Conservation (phyloP, 768 basidiomycete genomes). For the Tricholoma sp. region DNA sequence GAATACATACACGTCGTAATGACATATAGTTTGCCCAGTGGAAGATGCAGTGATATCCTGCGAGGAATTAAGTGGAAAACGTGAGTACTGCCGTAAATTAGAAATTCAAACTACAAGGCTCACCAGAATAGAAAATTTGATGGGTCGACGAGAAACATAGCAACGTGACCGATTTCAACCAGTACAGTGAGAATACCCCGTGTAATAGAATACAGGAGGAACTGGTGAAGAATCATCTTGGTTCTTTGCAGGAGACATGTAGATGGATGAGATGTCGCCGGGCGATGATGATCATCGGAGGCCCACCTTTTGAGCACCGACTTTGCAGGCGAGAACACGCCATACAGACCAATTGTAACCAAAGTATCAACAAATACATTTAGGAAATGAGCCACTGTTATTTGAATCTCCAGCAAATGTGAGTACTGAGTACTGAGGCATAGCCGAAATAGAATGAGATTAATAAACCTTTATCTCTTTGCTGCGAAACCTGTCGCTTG, state of each 20-base stretch:
- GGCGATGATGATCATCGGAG: background rate
- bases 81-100: background rate
- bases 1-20: background rate
- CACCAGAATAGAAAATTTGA: no score
- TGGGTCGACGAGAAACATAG: conserved; percentile 5
- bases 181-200: no score
- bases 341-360: conserved; percentile 1
- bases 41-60: conserved; percentile 1
- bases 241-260: no score
- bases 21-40: conserved; percentile 2
- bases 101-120: background rate
- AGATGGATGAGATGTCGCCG: no score
- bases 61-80: background rate
- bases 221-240: no score
- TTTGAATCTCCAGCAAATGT: background rate
- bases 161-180: no score
- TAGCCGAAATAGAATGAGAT: background rate
- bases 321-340: background rate
- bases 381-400: conserved; percentile 1
- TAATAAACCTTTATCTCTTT: background rate
- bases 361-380: conserved; percentile 1
- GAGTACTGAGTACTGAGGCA: no score
- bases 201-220: no score
- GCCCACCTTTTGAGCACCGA: background rate
- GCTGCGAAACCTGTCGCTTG: background rate